Base-by-base conservation (phyloP, 108 stramenopile genomes). In the Mediolabrus comicus region DNA sequence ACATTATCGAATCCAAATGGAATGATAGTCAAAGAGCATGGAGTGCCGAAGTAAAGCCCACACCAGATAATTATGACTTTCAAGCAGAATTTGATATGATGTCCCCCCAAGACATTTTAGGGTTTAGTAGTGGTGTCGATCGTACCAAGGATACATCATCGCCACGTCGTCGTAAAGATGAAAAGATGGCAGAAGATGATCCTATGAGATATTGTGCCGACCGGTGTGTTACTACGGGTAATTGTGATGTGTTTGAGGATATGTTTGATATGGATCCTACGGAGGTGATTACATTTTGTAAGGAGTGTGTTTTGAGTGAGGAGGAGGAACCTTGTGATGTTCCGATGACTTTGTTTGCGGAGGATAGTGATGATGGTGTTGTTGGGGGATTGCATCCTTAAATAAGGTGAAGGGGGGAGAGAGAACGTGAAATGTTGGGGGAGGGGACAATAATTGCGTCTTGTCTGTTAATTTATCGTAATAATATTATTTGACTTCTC, bases 201-300 rank as follows among this genome's bases (percentile, higher is more conserved):
- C 92, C 92, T n/a, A 72, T 81, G 83, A 41, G 67, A 16, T 92
- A 92, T 57, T 92, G 92, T 52, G 88, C 88, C 22, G 92, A 92
- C 73, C 85, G 92, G 35, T 92, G 92, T 65, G 56, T 92, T 0
- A 60, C 80, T 12, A 92, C 92, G 9, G 92, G 92, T 2, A 79
- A 90, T 72, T 92, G 92, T 67, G 92, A 92, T 66, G 87, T 90
- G 34, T 87, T 77, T 59, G 86, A 92, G 84, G 73, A 74, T 43
- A 74, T 74, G 73, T 74, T 74, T 66, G 73, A 66, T 0, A 59
- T 74, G 73, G 65, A 38, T 33, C 88, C 92, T 24, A 39, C 31
- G 22, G 78, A 92, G 34, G 92, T 92, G 24, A 65, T 92, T 6
- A 61, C 77, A 22, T 92, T 92, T 65, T 92, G 92, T 75, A 78